A percentile compares a stretch with the other conserved stretches of the same genome.
Conservation (phyloP, 2,329 filamentous ascomycete species). For the Didymella lethalis region DNA sequence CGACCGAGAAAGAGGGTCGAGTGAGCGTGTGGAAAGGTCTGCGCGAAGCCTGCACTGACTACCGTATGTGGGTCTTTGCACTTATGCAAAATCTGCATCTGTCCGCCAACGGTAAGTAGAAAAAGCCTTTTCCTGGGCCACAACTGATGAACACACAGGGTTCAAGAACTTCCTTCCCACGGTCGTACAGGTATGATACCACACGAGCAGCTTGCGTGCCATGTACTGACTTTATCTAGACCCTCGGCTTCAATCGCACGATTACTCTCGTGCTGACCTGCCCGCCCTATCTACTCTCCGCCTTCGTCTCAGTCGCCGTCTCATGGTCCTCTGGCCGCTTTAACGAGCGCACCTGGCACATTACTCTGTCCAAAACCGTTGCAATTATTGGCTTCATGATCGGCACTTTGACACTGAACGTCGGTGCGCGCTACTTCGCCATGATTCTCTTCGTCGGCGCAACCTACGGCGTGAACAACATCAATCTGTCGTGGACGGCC, state of each 20-base stretch:
- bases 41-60: slow-evolving; percentile 27
- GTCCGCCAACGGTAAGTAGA: slow-evolving; percentile 1
- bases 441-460: slow-evolving; percentile 45
- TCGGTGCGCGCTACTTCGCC: slow-evolving; percentile 42
- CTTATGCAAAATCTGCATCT: slow-evolving; percentile 29
- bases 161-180: slow-evolving; percentile 22
- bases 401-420: slow-evolving; percentile 35
- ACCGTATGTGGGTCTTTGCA: slow-evolving; percentile 29
- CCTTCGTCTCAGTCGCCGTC: slow-evolving; percentile 32
- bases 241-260: slow-evolving; percentile 42
- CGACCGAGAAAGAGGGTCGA: slow-evolving; percentile 44
- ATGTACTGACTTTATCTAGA: slow-evolving; percentile 1
- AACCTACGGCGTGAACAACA: slow-evolving; percentile 43
- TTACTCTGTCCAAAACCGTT: slow-evolving; percentile 36
- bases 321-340: slow-evolving; percentile 37
- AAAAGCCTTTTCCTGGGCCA: neutral
- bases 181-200: slow-evolving; percentile 14
- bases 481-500: slow-evolving; percentile 52
- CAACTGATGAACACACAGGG: neutral
- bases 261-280: slow-evolving; percentile 39
- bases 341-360: slow-evolving; percentile 46
- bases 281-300: slow-evolving; percentile 45
- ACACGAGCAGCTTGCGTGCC: no score
- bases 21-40: slow-evolving; percentile 25
- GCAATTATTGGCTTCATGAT: slow-evolving; percentile 45